Base-by-base conservation (phyloP, 768 basidiomycete species). In the Lentinus tigrinus region DNA sequence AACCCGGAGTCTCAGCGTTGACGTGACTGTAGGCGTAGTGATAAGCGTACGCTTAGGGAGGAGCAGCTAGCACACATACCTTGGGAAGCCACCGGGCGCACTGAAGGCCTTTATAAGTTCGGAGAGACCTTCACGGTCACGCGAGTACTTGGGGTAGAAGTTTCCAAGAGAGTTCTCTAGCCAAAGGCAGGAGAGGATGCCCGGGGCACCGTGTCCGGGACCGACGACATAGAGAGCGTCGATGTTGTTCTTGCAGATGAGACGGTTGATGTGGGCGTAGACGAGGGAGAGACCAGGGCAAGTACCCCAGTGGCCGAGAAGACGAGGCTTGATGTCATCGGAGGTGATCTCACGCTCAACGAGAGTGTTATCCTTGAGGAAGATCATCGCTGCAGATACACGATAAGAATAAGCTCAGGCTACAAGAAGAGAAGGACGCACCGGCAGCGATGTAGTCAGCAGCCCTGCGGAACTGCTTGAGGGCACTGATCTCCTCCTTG, bases 201-300 rank as follows among this genome's bases (percentile, higher is more conserved):
- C 92, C 21, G 94, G 94, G 5, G 94, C 93, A 36, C 92, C 93
- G 65, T 95, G 91, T 14, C 89, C 89, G 75, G 90, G 91, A 2
- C 93, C 93, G 5, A 91, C 88, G 50, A 95, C 85, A 57, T 89
- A 90, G 47, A 95, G 78, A 11, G 82, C 77, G 61, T 91, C 83
- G 14, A 85, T 71, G 61, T 76, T 78, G 9, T 80, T 81, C 63
- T 84, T 85, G 52, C 78, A 77, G 59, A 89, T 81, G 56, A 89
- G 61, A 34, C 64, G 65, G 51, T 70, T 73, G 58, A 80, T 75
- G 56, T 81, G 73, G 16, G 65, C 89, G 63, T 84, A 84, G 27
- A 81, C 80, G 61, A 93, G 79, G 59, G 79, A 73, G 9, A 94
- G 81, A 21, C 91, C 93, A 0, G 89, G 90, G 64, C 90, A 91